A percentile compares a stretch with the other conserved stretches of the same genome.
Conservation (phyloP, 805 yeast genomes). For the Priceomyces castillae region DNA sequence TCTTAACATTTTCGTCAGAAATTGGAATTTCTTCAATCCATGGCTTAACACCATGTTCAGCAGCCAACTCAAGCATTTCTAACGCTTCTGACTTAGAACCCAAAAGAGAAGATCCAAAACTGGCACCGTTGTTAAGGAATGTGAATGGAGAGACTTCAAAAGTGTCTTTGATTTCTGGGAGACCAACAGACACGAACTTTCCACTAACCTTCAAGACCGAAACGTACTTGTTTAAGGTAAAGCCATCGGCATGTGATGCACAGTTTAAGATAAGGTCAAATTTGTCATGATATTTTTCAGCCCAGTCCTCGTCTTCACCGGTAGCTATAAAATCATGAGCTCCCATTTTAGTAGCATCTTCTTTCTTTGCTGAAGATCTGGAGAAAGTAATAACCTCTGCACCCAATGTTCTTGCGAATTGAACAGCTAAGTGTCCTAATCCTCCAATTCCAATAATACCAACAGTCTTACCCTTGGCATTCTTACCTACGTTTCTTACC, state of each 20-base stretch:
- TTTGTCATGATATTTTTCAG: slow-evolving; percentile 21
- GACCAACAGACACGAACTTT: slow-evolving; percentile 24
- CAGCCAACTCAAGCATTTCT: slow-evolving; percentile 39
- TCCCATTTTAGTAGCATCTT: slow-evolving; percentile 52
- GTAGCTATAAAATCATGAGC: slow-evolving; percentile 56
- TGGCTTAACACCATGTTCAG: slow-evolving; percentile 31
- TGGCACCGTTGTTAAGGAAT: slow-evolving; percentile 28
- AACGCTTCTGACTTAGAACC: slow-evolving; percentile 36
- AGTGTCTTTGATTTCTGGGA: slow-evolving; percentile 24
- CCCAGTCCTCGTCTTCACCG: slow-evolving; percentile 29
- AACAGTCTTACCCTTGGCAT: slow-evolving; percentile 39
- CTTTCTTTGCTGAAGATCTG: slow-evolving; percentile 48
- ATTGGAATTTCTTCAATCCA: slow-evolving; percentile 38
- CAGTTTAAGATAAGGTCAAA: slow-evolving; percentile 55
- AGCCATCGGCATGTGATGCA: slow-evolving; percentile 49
- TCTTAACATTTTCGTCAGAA: slow-evolving; percentile 29
- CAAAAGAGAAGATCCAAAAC: slow-evolving; percentile 30
- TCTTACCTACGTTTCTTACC: slow-evolving; percentile 37
- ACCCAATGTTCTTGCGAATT: slow-evolving; percentile 60
- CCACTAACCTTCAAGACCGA: slow-evolving; percentile 25
- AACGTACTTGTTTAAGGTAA: slow-evolving; percentile 53
- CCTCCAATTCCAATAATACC: slow-evolving; percentile 69
- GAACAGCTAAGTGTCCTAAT: slow-evolving; percentile 62
- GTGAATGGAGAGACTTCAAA: slow-evolving; percentile 23
- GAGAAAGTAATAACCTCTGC: slow-evolving; percentile 61